Base-by-base conservation (phyloP, 1,284 basidiomycete species). In the Coniferiporia weirii region DNA sequence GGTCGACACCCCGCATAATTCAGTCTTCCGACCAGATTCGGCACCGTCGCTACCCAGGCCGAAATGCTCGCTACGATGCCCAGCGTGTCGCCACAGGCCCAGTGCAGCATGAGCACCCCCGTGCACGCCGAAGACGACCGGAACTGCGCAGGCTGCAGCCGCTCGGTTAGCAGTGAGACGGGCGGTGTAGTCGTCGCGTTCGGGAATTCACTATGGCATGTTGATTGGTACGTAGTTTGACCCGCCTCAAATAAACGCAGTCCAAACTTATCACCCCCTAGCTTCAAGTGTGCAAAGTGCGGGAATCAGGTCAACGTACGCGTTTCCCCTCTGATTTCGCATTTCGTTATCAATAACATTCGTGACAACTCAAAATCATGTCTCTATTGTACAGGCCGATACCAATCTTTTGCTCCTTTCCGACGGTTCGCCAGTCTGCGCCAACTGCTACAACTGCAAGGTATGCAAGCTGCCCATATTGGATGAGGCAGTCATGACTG, bases 401-500 rank as follows among this genome's bases (percentile, higher is more conserved):
- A 98, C 95, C 45, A 98, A 98, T 74, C 82, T 99, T 20, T 83
- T 99, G 22, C 79, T 99, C 9, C 86, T 99, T 52, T 95, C 95
- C 34, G 96, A 99, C 72, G 96, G 96, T 19, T 94, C 91, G 40
- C 96, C 97, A 38, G 95, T 99, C 56, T 99, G 96, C 71, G 90
- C 93, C 22, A 90, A 95, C 66, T 99, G 96, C 79, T 99, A 99
- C 76, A 91, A 86, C 68, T 98, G 95, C 79, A 95, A 89, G 70
- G 88, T 96, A 59, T 98, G 95, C 76, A 86, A 87, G 54, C 83
- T 85, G 55, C 91, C 93, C 45, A 97, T 98, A 66, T 87, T 95
- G 56, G 94, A 98, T 75, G 95, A 98, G 71, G 95, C 95, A 15
- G 98, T 98, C 74, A 97, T 98, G 91, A 96, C 96, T 12, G 95